Conservation (phyloP, 768 basidiomycete species). For the Amanita polypyramis region DNA sequence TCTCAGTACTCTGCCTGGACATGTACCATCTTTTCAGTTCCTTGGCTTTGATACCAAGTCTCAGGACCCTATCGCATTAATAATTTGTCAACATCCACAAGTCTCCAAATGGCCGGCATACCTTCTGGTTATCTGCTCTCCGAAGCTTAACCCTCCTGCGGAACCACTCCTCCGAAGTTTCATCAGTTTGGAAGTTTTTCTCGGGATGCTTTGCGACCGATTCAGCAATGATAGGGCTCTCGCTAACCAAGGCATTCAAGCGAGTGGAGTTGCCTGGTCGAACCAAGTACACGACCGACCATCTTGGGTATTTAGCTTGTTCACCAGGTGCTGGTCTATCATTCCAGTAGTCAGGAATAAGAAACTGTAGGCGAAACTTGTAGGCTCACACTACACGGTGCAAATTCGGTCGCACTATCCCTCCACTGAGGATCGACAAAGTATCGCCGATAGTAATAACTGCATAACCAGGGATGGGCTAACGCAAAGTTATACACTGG, state of each 20-base stretch:
- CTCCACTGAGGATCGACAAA: constrained; percentile 49
- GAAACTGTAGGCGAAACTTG: background rate
- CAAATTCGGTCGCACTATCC: constrained; percentile 53
- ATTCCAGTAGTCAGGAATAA: background rate
- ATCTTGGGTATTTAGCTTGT: constrained; percentile 37
- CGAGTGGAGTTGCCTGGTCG: constrained; percentile 38
- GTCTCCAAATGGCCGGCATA: background rate
- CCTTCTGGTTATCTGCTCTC: background rate
- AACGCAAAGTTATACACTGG: background rate
- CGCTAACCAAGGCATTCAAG: constrained; percentile 33
- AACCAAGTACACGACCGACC: constrained; percentile 54
- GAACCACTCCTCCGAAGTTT: background rate
- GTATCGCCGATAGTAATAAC: constrained; percentile 59
- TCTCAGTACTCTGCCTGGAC: no score
- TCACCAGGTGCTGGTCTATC: constrained; percentile 37
- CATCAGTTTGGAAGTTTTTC: background rate
- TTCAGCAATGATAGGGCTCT: constrained; percentile 33
- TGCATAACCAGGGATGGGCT: constrained; percentile 46
- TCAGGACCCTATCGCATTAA: constrained; percentile 18
- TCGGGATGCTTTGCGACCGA: constrained; percentile 18
- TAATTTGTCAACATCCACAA: background rate
- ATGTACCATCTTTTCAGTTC: no score
- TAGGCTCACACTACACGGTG: constrained; percentile 34
- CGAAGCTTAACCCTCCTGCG: background rate
- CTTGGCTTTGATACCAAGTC: constrained; percentile 37